These are phyloP conservation scores for Thymus mandschuricus DNA, from an alignment of 257 asterid genomes.

Conservation along the genomic window DNA sequence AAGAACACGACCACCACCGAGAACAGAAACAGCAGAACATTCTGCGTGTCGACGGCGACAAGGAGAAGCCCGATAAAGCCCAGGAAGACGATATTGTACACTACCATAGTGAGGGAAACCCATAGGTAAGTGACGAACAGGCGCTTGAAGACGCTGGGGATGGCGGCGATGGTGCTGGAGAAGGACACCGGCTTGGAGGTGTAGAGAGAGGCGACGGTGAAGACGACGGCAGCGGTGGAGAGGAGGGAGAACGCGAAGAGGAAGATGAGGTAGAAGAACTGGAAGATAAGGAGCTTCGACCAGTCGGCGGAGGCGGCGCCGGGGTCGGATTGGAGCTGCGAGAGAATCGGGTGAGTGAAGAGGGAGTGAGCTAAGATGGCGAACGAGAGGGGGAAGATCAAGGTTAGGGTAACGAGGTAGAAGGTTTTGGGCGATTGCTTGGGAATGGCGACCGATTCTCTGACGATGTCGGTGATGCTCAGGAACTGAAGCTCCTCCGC, in stretches of 20 bases:
- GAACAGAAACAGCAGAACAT: constrained; percentile 56
- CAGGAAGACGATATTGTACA: constrained; percentile 63
- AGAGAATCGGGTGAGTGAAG: constrained; percentile 78
- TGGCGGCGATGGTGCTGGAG: constrained; percentile 70
- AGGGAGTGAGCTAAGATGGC: constrained; percentile 94
- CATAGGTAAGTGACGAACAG: constrained; percentile 78
- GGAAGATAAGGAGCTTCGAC: constrained; percentile 73
- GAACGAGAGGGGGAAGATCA: constrained; percentile 86
- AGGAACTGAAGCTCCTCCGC: constrained; percentile 79
- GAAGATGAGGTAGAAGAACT: constrained; percentile 80
- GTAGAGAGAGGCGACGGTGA: constrained; percentile 88
- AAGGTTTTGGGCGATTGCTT: constrained; percentile 82
- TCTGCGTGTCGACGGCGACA: constrained; percentile 65
- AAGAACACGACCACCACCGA: constrained; percentile 57
- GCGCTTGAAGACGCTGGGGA: constrained; percentile 77
- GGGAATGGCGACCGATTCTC: constrained; percentile 81
- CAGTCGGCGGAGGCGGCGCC: constrained; percentile 61
- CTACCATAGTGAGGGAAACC: constrained; percentile 75
- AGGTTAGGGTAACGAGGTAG: constrained; percentile 70
- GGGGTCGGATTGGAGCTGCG: constrained; percentile 64
- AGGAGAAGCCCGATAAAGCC: constrained; percentile 64
- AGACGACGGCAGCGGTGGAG: constrained; percentile 91
- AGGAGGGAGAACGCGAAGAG: constrained; percentile 90
- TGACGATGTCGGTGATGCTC: constrained; percentile 59
- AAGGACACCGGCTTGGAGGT: constrained; percentile 86